Conservation (phyloP, 208 protist genomes). For the Wallacemonas collosoma region DNA sequence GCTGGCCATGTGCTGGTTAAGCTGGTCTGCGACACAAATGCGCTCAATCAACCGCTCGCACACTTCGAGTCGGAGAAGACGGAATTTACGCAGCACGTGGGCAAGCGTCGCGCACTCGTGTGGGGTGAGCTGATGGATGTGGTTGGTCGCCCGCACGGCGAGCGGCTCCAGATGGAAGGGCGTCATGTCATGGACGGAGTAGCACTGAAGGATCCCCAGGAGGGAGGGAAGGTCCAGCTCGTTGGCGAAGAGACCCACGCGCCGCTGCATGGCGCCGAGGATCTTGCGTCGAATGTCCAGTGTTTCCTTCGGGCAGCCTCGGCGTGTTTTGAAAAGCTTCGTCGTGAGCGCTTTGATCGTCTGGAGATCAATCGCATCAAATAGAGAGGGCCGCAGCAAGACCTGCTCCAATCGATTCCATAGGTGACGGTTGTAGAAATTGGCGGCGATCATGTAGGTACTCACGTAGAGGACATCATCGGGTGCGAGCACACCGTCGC, state of each 20-base stretch:
- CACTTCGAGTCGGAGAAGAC: conserved; percentile 79
- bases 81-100: conserved; percentile 81
- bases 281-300: conserved; percentile 85
- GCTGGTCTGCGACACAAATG: conserved; percentile 74
- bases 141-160: conserved; percentile 82
- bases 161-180: conserved; percentile 73
- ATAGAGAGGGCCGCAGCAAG: conserved; percentile 52
- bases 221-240: conserved; percentile 88
- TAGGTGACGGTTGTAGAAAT: conserved; percentile 90
- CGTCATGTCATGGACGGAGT: conserved; percentile 85
- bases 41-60: conserved; percentile 84
- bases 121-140: conserved; percentile 82
- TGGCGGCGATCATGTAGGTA: conserved; percentile 79
- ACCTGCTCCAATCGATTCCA: conserved; percentile 86
- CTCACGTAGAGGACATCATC: conserved; percentile 89
- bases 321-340: conserved; percentile 85
- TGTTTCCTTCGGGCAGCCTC: conserved; percentile 79
- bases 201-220: conserved; percentile 88
- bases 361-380: conserved; percentile 76
- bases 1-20: conserved; percentile 85
- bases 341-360: conserved; percentile 88
- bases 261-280: conserved; percentile 68
- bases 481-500: conserved; percentile 79
- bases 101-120: conserved; percentile 85
- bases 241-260: conserved; percentile 81